A percentile compares a stretch with the other conserved stretches of the same genome.
Evolutionary conservation across 805 yeast genomes (phyloP).

Genomic region (Yamadazyma akitaensis): DNA sequence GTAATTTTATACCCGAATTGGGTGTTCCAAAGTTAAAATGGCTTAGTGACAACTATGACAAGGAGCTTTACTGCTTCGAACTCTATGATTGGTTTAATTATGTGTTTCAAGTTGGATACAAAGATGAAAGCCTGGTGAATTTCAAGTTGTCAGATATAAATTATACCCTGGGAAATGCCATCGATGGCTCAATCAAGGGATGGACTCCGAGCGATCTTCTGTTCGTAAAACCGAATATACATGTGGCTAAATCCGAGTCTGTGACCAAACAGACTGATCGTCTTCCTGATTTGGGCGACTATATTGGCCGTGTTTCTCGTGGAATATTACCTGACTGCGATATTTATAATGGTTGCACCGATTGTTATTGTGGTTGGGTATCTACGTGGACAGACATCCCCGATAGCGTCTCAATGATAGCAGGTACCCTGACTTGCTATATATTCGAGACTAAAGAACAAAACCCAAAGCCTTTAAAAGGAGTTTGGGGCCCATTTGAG

Average conservation of each 20-base stretch:
- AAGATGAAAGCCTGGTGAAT: conserved; percentile 4
- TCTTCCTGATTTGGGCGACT: conserved; percentile 17
- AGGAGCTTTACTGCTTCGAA: conserved; percentile 42
- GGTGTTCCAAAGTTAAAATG: conserved; percentile 51
- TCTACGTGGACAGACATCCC: conserved; percentile 28
- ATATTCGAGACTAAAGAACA: conserved; percentile 14
- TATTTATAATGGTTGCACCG: conserved; percentile 51
- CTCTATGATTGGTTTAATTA: conserved; percentile 47
- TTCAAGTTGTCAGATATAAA: conserved; percentile 5
- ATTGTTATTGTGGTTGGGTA: conserved; percentile 57
- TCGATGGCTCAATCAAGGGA: conserved; percentile 60
- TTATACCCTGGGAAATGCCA: conserved; percentile 23
- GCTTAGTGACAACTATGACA: conserved; percentile 24
- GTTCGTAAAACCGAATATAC: conserved; percentile 10
- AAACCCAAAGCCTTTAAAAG: conserved; percentile 30
- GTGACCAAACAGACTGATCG: not conserved
- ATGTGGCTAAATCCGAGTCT: conserved; percentile 24
- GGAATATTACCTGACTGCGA: conserved; percentile 9
- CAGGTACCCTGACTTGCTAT: conserved; percentile 65
- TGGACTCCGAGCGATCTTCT: conserved; percentile 36
- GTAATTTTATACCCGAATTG: conserved; percentile 53
- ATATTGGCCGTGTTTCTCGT: conserved; percentile 16
- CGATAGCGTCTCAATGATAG: conserved; percentile 45
- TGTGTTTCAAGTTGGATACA: conserved; percentile 22
- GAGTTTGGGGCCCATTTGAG: conserved; percentile 62